phyloP scores from a whole-genome alignment of 129 eudicot genomes.

The Artemisia argyi region DNA sequence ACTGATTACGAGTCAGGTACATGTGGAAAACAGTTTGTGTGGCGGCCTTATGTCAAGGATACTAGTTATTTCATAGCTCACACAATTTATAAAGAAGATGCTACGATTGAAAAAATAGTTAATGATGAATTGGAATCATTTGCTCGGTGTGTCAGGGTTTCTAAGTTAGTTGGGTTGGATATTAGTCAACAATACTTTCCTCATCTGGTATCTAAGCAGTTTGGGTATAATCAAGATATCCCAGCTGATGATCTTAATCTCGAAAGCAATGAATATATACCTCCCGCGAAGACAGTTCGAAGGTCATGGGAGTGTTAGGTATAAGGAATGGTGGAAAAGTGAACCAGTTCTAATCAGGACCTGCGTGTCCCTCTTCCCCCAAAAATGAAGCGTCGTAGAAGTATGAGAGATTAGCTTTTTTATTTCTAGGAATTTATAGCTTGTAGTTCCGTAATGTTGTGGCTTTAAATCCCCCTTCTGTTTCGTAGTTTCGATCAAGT shows the following conservation, averaged over 20 bases:
- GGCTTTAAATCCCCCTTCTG: not conserved
- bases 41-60: conserved; percentile 51
- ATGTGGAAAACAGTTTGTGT: conserved; percentile 25
- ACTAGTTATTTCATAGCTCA: conserved; percentile 19
- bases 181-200: conserved; percentile 6
- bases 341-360: conserved; percentile 5
- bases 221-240: conserved; percentile 60
- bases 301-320: conserved; percentile 33
- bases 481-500: no score
- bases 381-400: not conserved
- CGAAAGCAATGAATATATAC: conserved; percentile 18
- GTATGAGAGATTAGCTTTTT: conserved; percentile 11
- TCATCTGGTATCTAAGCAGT: conserved; percentile 57
- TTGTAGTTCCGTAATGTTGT: no score
- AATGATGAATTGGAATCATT: conserved; percentile 28
- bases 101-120: conserved; percentile 2
- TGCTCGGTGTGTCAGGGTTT: conserved; percentile 35
- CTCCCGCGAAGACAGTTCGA: conserved; percentile 34
- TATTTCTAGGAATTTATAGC: not conserved
- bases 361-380: conserved; percentile 16
- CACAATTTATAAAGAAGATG: conserved; percentile 30
- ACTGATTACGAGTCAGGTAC: not conserved
- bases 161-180: conserved; percentile 38
- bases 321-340: conserved; percentile 49
- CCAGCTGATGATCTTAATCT: conserved; percentile 23